phyloP scores from a whole-genome alignment of 148 eudicot genomes.

The Rhododendron mucronatum region DNA sequence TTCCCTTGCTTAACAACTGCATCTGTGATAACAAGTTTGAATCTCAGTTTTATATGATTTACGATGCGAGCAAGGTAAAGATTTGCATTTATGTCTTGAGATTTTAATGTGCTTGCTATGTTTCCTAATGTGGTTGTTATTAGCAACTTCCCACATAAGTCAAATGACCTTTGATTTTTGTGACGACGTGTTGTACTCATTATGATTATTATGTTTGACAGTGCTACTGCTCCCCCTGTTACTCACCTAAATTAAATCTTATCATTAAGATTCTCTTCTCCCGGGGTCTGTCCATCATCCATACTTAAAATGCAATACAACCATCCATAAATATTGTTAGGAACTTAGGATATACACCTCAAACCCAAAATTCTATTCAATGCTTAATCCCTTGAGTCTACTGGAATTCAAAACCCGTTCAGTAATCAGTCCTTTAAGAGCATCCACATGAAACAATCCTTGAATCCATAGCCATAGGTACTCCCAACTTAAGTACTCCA shows the following conservation, averaged over 20 bases:
- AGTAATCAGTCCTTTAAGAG: neutral
- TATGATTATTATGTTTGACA: neutral
- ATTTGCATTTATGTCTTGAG: neutral
- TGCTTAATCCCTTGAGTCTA: neutral
- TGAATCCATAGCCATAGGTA: neutral
- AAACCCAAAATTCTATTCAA: neutral
- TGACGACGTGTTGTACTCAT: neutral
- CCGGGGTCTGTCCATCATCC: neutral
- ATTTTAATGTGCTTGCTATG: neutral
- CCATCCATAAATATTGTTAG: neutral
- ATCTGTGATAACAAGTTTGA: conserved; percentile 91
- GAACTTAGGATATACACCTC: neutral
- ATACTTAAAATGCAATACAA: neutral
- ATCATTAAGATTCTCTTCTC: neutral
- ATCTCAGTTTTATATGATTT: conserved; percentile 96
- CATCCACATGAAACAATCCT: neutral
- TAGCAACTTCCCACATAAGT: neutral
- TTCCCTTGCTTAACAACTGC: conserved; percentile 87
- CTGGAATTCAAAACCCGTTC: neutral
- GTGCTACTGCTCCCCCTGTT: neutral
- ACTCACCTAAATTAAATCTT: neutral
- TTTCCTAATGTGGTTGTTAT: neutral
- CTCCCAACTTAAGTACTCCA: neutral
- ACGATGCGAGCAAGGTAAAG: conserved; percentile 85
- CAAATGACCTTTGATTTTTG: neutral